Evolutionary conservation across 2,329 filamentous ascomycete species (phyloP), one percentile per base, ranked within the genome.

Genomic region (Pseudocercospora vitis): DNA sequence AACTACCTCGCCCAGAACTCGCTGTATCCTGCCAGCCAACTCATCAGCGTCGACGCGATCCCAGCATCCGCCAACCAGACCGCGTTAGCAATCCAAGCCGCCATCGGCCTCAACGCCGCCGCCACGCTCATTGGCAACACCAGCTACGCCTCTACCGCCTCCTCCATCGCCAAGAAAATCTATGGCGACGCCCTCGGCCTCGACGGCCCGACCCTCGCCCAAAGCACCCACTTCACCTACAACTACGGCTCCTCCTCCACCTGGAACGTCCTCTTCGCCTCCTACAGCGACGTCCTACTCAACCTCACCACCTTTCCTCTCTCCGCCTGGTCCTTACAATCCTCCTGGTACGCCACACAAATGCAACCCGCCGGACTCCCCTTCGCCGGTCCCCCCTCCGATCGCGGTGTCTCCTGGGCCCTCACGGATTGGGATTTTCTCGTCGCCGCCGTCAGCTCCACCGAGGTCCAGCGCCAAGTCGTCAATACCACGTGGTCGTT

Each of bases 11-110:
- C 80, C 1, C 63, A 75, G 7, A 77, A 80, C 57, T 75, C 78
- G 3, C 70, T 84, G 7, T 76, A 79, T 51, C 80, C 81, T 1
- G 72, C 74, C 1, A 74, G 77, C 40, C 81, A 84, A 58, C 74
- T 83, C 52, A 80, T 82, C 58, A 79, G 78, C 23, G 77, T 83
- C 46, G 72, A 78, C 61, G 79, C 80, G 23, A 82, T 83, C 76
- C 68, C 77, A 2, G 70, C 73, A 11, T 78, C 82, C 55, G 71
- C 79, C 4, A 72, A 73, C 16, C 61, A 77, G 37, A 74, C 74
- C 5, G 72, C 70, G 24, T 69, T 64, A 9, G 62, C 60, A 1
- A 59, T 64, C 9, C 62, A 64, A 48, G 56, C 57, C 3, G 49
- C 58, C 5, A 63, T 64, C 14, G 72, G 71, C 18, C 67, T 80